Percentiles rank a stretch among this genome's conserved stretches.
Conservation (phyloP, 352 stramenopile species). For the Globisporangium radiosum region DNA sequence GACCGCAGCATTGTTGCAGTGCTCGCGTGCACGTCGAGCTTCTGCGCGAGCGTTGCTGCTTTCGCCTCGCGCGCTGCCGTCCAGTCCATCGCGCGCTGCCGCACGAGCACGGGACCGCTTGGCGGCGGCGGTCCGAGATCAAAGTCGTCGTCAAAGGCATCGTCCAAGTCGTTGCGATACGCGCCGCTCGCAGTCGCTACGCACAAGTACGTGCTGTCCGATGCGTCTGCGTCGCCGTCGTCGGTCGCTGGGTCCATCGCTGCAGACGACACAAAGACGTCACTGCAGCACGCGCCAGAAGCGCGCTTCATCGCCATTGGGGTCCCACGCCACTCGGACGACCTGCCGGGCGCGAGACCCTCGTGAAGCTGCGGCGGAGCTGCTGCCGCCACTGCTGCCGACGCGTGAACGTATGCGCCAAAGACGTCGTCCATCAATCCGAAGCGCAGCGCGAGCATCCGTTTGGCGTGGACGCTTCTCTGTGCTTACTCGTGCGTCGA, state of each 20-base stretch:
- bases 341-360: not conserved
- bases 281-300: not conserved
- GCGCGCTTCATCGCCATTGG: not conserved
- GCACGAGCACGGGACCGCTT: slow-evolving; percentile 22
- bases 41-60: slow-evolving; percentile 2
- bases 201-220: not conserved
- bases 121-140: slow-evolving; percentile 28
- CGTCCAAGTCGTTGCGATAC: not conserved
- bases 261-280: not conserved
- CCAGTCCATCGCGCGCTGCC: slow-evolving; percentile 32
- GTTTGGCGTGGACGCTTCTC: not conserved
- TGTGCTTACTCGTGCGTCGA: not conserved
- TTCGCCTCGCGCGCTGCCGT: slow-evolving; percentile 14
- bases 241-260: not conserved
- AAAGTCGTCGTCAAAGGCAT: slow-evolving; percentile 15
- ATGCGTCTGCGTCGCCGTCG: not conserved
- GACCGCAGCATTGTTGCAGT: slow-evolving; percentile 1
- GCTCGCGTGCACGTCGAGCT: slow-evolving; percentile 1
- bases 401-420: not conserved
- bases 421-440: slow-evolving; percentile 5
- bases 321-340: slow-evolving; percentile 1
- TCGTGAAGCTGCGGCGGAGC: not conserved
- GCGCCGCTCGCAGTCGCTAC: not conserved
- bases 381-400: slow-evolving; percentile 6
- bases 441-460: slow-evolving; percentile 10